Evolutionary conservation across 116 monocot genomes (phyloP), one percentile per base, ranked within the genome.

Genomic region (Dioscorea cayenensis): DNA sequence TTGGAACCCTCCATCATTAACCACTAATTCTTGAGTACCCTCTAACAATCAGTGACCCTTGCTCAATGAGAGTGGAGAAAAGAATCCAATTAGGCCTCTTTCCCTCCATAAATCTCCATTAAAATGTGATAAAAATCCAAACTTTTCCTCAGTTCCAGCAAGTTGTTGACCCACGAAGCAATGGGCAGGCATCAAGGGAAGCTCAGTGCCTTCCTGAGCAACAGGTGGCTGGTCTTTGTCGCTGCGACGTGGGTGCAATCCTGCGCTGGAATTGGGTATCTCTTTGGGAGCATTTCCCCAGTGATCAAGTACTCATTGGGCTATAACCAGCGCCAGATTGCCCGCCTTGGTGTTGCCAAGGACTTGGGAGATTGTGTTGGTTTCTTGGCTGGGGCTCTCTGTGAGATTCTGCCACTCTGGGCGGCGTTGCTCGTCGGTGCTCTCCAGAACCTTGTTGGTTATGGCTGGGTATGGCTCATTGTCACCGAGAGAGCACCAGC

Each of bases 191-290:
- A 77, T 16, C 64, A 50, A 36, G 61, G 23, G 43, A 43, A 43
- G 43, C 43, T 43, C 7, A 43, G 43, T 12, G 27, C 75, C 9
- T 83, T 95, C 62, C 23, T 88, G 59, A 77, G 76, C 77, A 91
- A 91, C 84, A 63, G 90, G 72, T 94, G 94, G 94, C 76, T 90
- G 28, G 83, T 89, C 25, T 86, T 91, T 64, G 91, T 86, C 51
- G 90, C 79, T 49, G 71, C 90, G 72, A 90, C 90, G 82, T 88
- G 90, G 94, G 64, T 90, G 49, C 88, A 86, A 71, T 79, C 94
- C 5, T 78, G 75, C 11, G 88, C 90, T 20, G 90, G 94, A 4
- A 65, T 86, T 13, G 88, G 91, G 8, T 95, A 95, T 68, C 68
- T 95, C 21, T 95, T 88, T 43, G 94, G 94, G 5, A 91, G 90